Conservation (phyloP, 768 basidiomycete species). For the Scleroderma bovista region DNA sequence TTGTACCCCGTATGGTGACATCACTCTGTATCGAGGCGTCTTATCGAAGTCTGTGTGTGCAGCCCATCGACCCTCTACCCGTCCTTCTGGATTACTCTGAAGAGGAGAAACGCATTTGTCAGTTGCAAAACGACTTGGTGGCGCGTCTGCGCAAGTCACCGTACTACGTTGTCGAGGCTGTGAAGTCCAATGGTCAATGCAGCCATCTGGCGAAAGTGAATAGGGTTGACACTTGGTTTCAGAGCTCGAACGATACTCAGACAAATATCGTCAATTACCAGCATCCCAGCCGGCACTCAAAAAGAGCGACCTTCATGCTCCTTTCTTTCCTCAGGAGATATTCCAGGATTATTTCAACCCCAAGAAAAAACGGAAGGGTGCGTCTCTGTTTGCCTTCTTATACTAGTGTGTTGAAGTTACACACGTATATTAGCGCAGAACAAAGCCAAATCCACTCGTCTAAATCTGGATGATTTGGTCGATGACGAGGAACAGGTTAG, state of each 20-base stretch:
- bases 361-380: slow-evolving; percentile 56
- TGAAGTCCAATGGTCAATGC: slow-evolving; percentile 53
- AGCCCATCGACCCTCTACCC: slow-evolving; percentile 64
- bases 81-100: slow-evolving; percentile 59
- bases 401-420: background rate
- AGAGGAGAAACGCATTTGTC: slow-evolving; percentile 60
- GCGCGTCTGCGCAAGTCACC: slow-evolving; percentile 60
- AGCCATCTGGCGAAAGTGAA: background rate
- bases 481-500: slow-evolving; percentile 59
- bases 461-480: slow-evolving; percentile 64
- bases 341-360: slow-evolving; percentile 80
- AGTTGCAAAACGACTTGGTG: slow-evolving; percentile 63
- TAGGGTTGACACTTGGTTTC: slow-evolving; percentile 6
- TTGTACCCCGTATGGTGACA: slow-evolving; percentile 70
- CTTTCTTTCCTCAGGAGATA: slow-evolving; percentile 74
- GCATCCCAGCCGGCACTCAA: slow-evolving; percentile 61
- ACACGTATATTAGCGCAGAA: slow-evolving; percentile 18
- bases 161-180: slow-evolving; percentile 70
- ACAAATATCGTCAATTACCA: slow-evolving; percentile 68
- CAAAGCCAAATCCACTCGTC: slow-evolving; percentile 33
- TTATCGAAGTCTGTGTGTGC: slow-evolving; percentile 13
- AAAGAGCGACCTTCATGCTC: slow-evolving; percentile 61
- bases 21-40: slow-evolving; percentile 13
- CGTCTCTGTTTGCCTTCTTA: background rate
- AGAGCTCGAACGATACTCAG: slow-evolving; percentile 80